Conservation (phyloP, 176 grass and related monocot species). For the Lolium rigidum region DNA sequence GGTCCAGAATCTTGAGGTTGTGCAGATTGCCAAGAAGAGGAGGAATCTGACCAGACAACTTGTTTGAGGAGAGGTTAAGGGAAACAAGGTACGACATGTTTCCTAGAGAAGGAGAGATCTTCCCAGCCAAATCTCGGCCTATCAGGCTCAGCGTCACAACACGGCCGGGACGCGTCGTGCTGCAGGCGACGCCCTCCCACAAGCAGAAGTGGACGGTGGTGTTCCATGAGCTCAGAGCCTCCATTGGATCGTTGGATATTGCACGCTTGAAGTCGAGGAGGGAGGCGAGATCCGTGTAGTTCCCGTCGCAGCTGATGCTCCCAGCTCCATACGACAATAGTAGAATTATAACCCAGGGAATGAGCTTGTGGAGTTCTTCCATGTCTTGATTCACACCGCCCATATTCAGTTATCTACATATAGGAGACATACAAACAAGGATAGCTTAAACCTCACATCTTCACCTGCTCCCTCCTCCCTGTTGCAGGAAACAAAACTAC, state of each 20-base stretch:
- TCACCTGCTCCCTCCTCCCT: too few species aligned
- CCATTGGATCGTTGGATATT: neutral
- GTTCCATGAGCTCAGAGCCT: constrained; percentile 31
- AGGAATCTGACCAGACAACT: neutral
- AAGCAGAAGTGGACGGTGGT: constrained; percentile 9
- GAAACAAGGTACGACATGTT: constrained; percentile 7
- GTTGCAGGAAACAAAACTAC: too few species aligned
- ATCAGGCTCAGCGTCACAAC: neutral
- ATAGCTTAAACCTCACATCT: too few species aligned
- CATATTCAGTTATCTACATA: neutral
- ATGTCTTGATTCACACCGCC: neutral
- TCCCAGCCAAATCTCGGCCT: neutral
- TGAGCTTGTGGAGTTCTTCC: neutral
- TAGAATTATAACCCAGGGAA: neutral
- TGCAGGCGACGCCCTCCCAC: constrained; percentile 6
- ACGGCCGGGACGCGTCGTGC: accelerated
- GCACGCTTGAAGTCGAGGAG: constrained; percentile 27
- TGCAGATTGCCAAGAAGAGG: neutral
- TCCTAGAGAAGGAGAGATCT: constrained; percentile 19
- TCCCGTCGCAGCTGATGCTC: neutral
- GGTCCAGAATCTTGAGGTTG: neutral
- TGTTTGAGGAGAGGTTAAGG: neutral
- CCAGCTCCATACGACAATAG: neutral
- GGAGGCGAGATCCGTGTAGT: neutral
- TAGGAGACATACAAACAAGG: neutral